Evolutionary conservation across 2,329 filamentous ascomycete species (phyloP).

Genomic region (Raffaelea ambrosiae): DNA sequence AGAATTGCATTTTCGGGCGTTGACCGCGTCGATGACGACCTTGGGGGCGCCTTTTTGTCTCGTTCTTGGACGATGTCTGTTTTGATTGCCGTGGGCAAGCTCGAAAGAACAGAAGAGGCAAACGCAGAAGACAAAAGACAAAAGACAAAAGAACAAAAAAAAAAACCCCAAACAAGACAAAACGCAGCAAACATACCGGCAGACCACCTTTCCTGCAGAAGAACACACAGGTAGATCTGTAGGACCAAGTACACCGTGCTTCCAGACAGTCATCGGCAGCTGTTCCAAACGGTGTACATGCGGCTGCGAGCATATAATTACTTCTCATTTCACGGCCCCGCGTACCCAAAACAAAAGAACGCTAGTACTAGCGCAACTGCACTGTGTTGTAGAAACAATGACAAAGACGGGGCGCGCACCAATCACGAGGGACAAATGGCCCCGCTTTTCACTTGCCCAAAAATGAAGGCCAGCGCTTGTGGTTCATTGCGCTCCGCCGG

Average conservation of each 20-base stretch:
- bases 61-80: background rate
- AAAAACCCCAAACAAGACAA: too few relatives aligned
- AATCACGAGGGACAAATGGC: background rate
- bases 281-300: background rate
- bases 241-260: background rate
- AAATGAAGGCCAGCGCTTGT: slow-evolving; percentile 1
- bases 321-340: background rate
- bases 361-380: slow-evolving; percentile 2
- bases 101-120: background rate
- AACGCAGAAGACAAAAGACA: background rate
- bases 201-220: too few relatives aligned
- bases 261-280: too few relatives aligned
- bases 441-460: background rate
- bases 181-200: too few relatives aligned
- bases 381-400: background rate
- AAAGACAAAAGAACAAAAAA: background rate
- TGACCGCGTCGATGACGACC: background rate
- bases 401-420: background rate
- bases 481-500: slow-evolving; percentile 4
- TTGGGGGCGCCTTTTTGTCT: background rate
- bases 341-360: slow-evolving; percentile 1
- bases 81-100: background rate
- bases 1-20: too few relatives aligned
- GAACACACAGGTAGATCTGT: background rate
- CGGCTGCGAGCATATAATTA: background rate